A percentile compares a stretch with the other conserved stretches of the same genome.
These are phyloP conservation scores for Ustilago cynodontis DNA, from an alignment of 1,284 basidiomycete genomes.

Conservation along the genomic window DNA sequence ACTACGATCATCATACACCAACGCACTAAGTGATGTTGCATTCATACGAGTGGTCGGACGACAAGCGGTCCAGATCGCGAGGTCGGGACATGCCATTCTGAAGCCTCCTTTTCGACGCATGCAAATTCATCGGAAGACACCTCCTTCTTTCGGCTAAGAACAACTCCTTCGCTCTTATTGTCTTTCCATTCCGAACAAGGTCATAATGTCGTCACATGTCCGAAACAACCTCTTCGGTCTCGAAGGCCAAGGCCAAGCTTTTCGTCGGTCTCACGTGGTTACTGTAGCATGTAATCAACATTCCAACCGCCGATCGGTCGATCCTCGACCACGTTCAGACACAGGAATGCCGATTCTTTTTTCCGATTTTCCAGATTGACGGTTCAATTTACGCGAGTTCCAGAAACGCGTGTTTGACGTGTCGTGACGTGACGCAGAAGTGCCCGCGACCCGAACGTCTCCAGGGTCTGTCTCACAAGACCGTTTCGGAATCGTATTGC, in stretches of 20 bases:
- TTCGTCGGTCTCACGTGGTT: neutral
- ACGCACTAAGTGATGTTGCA: neutral
- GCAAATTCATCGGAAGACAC: neutral
- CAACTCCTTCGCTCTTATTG: neutral
- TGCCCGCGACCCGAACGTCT: slow-evolving; percentile 6
- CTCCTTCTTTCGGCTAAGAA: slow-evolving; percentile 7
- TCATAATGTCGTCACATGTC: neutral
- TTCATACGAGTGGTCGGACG: neutral
- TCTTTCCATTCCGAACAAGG: neutral
- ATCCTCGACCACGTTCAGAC: neutral
- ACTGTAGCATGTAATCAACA: neutral
- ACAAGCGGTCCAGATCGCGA: neutral
- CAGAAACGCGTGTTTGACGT: slow-evolving; percentile 30
- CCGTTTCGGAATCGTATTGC: neutral
- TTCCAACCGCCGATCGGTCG: slow-evolving; percentile 11
- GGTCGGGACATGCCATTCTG: neutral
- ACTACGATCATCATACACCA: neutral
- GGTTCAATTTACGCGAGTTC: slow-evolving; percentile 24
- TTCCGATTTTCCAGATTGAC: neutral
- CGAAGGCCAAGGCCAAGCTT: neutral
- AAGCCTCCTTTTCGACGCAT: neutral
- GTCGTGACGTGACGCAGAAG: slow-evolving; percentile 35
- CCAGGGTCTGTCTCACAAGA: neutral
- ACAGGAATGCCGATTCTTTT: slow-evolving; percentile 1
- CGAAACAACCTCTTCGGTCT: neutral